Evolutionary conservation across 2,329 filamentous ascomycete genomes (phyloP), one percentile per base, ranked within the genome.

Genomic region (Fusarium metavorans): DNA sequence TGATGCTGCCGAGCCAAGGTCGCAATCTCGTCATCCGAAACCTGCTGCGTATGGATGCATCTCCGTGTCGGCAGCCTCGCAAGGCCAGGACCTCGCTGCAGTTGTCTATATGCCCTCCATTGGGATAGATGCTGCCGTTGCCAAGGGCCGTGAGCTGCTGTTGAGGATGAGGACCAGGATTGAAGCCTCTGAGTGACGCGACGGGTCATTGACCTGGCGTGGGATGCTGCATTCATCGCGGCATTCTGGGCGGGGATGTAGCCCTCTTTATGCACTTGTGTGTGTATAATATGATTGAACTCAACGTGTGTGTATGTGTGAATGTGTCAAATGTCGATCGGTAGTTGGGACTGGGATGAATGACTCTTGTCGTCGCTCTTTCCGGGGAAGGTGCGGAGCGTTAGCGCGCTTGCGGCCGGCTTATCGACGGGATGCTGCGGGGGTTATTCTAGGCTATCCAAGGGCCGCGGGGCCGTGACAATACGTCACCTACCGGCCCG

Each of bases 1-100:
- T 97, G 89, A 39, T 92, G 92, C 80, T 93, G 92, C 67, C 91
- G 91, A 35, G 95, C 94, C 56, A 98, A 89, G 48, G 90, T 90
- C 54, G 92, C 90, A 74, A 98, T 94, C 81, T 97, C 93, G 73
- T 93, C 91, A 80, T 96, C 93, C 43, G 89, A 88, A 20, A 91
- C 88, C 54, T 80, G 78, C 61, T 79, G 67, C 11, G 75, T 70
- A 37, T 78, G 73, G 30, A 77, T 65, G 43, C 35, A 48, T 37
- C 76, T 75, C 23, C 65, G 57, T 18, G 67, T 50, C 14, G n/a
- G 39, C 39, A 48, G 8, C 5, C 45, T 35, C 20, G 37, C 30
- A 25, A 25, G 54, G 18, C 16, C n/a, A 43, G 14, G 32, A 4
- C 23, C 57, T 52, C 25, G 18, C 14, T 34, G 20, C 58, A 43